Percentiles rank a stretch among this genome's conserved stretches.
Conservation (phyloP, 148 eudicot species). For the Silene conica region DNA sequence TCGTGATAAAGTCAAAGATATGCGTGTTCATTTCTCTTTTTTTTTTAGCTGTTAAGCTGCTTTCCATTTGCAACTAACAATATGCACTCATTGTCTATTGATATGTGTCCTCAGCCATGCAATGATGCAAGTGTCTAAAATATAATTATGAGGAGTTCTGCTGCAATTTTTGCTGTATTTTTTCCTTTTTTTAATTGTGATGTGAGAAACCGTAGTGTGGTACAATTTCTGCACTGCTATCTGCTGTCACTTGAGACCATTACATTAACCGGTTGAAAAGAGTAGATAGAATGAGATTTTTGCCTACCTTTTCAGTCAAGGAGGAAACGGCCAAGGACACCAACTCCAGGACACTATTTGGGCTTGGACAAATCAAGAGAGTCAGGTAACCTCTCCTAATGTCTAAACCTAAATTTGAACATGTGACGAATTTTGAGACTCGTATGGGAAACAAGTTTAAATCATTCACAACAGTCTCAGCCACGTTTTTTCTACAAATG, state of each 20-base stretch:
- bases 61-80: too few species aligned
- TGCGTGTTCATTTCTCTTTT: background rate
- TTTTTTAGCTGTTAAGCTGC: too few species aligned
- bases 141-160: background rate
- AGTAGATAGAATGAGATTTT: conserved; percentile 11
- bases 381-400: conserved; percentile 28
- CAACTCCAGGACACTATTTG: conserved; percentile 95
- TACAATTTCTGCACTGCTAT: background rate
- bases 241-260: background rate
- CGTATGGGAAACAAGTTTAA: too few species aligned
- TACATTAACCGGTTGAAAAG: background rate
- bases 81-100: too few species aligned
- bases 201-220: background rate
- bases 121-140: too few species aligned
- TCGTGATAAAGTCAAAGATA: background rate
- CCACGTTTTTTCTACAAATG: background rate
- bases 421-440: background rate
- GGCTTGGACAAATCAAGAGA: conserved; percentile 75
- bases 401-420: background rate
- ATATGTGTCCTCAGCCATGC: too few species aligned
- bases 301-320: conserved; percentile 63
- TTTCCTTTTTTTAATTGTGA: background rate
- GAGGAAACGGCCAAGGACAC: conserved; percentile 96
- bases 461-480: too few species aligned
- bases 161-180: background rate